Base-by-base conservation (phyloP, 345 rosid species). In the Arabidopsis suecica region DNA sequence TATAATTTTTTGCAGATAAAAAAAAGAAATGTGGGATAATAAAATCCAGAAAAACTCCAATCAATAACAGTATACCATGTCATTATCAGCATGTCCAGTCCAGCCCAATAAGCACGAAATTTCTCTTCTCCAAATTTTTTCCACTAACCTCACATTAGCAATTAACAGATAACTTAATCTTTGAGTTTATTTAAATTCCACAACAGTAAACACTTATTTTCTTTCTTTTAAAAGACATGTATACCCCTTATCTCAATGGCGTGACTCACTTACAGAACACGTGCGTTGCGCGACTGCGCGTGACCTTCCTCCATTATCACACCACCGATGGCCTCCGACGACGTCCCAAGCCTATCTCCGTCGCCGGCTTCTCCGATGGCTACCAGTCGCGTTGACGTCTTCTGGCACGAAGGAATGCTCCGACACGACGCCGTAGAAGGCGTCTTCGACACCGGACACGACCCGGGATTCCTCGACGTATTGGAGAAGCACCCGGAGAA, bases 351-450 rank as follows among this genome's bases (percentile, higher is more conserved):
- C 30, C 60, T 9, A 30, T 23, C 69, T 68, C 61, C 82, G 37
- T 22, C 70, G n/a, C 32, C 79, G 32, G 5, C 66, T 13, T 1
- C 65, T 36, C 47, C 79, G 61, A 20, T 50, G 34, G 75, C 68
- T n/a, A 30, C 47, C 37, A 82, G 65, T 41, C 30, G 41, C 45
- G 80, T 93, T 13, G 71, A 82, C 41, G 93, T 85, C 36, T 93
- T 91, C 80, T 93, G 98, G 98, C 84, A 91, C 78, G 89, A 93
- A 7, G 93, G 91, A 55, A 94, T 94, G 98, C 87, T 91, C 42
- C 65, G 44, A 9, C 97, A 89, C 73, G 81, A 86, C 69, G 71
- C 89, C 13, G 93, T 95, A 9, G 59, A 33, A 44, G 93, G 98
- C 66, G 88, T 88, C 4, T 89, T 89, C 75, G 91, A 91, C 77